Conservation (phyloP, 2,329 filamentous ascomycete genomes). For the Venturia effusa region DNA sequence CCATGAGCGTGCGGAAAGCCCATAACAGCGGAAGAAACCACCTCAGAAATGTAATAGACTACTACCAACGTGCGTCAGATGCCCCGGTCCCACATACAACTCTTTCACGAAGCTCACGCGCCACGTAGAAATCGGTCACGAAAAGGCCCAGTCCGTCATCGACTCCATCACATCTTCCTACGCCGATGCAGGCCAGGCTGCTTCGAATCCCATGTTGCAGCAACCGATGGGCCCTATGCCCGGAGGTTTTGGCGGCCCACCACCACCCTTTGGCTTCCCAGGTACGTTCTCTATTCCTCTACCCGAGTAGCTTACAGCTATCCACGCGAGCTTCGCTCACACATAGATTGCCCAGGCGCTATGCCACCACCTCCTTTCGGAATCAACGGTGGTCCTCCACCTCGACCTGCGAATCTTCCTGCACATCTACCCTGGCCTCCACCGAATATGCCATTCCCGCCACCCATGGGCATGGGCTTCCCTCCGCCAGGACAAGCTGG, state of each 20-base stretch:
- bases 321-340: conserved; percentile 22
- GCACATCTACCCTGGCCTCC: conserved; percentile 15
- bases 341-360: conserved; percentile 26
- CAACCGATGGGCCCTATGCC: conserved; percentile 31
- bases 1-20: conserved; percentile 97
- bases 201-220: conserved; percentile 70
- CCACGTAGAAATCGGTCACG: conserved; percentile 78
- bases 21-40: conserved; percentile 97
- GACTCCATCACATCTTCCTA: conserved; percentile 96
- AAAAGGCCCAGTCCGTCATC: conserved; percentile 97
- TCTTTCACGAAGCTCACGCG: not conserved
- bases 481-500: conserved; percentile 17
- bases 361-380: conserved; percentile 15
- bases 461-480: conserved; percentile 20
- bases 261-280: conserved; percentile 53
- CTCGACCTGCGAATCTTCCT: conserved; percentile 15
- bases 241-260: conserved; percentile 29
- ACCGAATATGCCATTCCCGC: conserved; percentile 22
- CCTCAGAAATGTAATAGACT: conserved; percentile 92
- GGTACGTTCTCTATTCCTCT: conserved; percentile 30
- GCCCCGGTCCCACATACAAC: not conserved
- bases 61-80: conserved; percentile 70
- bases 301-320: conserved; percentile 15
- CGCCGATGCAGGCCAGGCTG: conserved; percentile 81
- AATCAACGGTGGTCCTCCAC: conserved; percentile 21